phyloP scores from a whole-genome alignment of 75 land plant species.

The Azolla pinnata region DNA sequence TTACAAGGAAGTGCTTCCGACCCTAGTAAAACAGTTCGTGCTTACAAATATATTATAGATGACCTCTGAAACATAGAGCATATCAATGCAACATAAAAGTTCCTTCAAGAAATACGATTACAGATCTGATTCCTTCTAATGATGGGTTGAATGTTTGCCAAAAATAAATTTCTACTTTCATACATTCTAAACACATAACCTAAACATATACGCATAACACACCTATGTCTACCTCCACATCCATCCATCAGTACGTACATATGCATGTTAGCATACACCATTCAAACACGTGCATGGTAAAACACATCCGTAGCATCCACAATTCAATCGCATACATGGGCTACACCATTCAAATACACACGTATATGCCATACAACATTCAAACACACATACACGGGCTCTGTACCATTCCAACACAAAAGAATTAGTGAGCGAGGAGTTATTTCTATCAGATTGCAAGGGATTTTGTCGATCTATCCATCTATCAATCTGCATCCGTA shows the following conservation, averaged over 20 bases:
- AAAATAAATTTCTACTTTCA: background rate
- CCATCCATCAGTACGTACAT: no score
- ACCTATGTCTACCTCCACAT: no score
- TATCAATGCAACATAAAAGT: background rate
- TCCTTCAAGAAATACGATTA: background rate
- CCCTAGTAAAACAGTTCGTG: constrained; percentile 35
- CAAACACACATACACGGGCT: background rate
- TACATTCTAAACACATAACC: no score
- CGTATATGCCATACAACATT: background rate
- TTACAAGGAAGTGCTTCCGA: constrained; percentile 57
- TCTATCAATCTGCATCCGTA: constrained; percentile 9
- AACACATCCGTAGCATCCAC: no score
- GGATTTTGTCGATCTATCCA: background rate
- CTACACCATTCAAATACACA: background rate
- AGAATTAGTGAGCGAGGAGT: no score
- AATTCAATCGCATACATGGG: no score
- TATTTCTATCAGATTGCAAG: background rate
- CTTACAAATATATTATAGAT: background rate
- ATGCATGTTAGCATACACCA: no score
- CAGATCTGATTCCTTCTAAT: background rate
- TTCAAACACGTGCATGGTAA: no score
- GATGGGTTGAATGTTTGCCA: background rate
- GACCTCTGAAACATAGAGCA: background rate
- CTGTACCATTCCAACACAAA: background rate
- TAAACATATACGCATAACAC: no score